Conservation (phyloP, 148 eudicot genomes). For the Vaccinium myrtillus region DNA sequence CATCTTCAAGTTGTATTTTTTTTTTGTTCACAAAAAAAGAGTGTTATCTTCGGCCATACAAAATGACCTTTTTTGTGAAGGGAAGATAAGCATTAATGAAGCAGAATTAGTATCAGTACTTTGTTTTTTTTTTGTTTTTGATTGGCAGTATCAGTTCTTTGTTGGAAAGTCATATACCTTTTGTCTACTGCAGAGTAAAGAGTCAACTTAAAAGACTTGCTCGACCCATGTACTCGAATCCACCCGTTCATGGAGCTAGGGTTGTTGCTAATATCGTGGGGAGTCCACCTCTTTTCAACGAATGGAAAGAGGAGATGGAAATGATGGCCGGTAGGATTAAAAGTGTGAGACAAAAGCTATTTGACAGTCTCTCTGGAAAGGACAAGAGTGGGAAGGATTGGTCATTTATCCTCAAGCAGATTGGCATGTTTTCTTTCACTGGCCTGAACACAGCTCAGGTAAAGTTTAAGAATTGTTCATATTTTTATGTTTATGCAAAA, state of each 20-base stretch:
- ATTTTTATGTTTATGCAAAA: background rate
- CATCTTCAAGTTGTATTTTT: slow-evolving; percentile 1
- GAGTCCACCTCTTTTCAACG: slow-evolving; percentile 55
- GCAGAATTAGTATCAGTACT: background rate
- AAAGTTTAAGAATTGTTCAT: background rate
- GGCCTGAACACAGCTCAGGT: slow-evolving; percentile 96
- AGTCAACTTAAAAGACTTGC: slow-evolving; percentile 93
- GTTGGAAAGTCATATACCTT: background rate
- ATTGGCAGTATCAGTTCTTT: background rate
- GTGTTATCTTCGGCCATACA: background rate
- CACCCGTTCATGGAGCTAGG: slow-evolving; percentile 93
- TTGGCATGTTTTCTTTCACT: slow-evolving; percentile 92
- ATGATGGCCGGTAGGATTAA: slow-evolving; percentile 89
- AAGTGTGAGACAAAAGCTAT: slow-evolving; percentile 68
- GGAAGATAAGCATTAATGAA: background rate
- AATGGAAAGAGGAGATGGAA: slow-evolving; percentile 94
- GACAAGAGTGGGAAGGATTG: slow-evolving; percentile 91
- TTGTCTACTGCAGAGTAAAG: slow-evolving; percentile 60
- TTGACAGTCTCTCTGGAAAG: slow-evolving; percentile 58
- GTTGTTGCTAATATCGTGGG: slow-evolving; percentile 89
- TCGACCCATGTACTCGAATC: slow-evolving; percentile 97
- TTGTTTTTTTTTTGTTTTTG: background rate
- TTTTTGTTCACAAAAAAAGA: background rate
- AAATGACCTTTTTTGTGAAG: background rate
- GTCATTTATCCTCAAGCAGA: slow-evolving; percentile 87